These are phyloP conservation scores for Kodamaea neixiangensis DNA, from an alignment of 805 yeast genomes.

Conservation along the genomic window DNA sequence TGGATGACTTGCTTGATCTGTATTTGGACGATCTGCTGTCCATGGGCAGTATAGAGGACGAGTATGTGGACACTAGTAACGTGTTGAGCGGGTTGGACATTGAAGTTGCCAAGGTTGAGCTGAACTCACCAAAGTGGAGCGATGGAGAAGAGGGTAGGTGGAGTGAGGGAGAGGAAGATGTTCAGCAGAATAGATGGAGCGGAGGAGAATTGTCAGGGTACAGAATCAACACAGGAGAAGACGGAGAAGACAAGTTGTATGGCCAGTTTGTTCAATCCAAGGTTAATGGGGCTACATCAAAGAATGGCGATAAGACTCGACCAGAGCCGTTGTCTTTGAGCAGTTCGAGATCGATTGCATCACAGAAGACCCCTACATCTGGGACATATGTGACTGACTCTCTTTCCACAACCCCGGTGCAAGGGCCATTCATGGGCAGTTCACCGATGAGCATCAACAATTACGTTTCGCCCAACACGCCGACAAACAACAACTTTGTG, in stretches of 20 bases:
- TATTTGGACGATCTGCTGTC: conserved; percentile 40
- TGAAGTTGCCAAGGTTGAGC: conserved; percentile 6
- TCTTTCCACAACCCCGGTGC: background rate
- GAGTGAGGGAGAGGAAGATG: background rate
- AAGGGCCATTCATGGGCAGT: background rate
- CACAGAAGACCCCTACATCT: background rate
- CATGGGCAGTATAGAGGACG: conserved; percentile 20
- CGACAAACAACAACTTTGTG: conserved; percentile 27
- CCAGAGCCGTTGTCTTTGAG: background rate
- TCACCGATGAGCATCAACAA: conserved; percentile 11
- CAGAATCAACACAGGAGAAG: background rate
- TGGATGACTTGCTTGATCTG: conserved; percentile 45
- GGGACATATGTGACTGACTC: background rate
- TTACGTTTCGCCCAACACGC: conserved; percentile 22
- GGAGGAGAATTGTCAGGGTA: background rate
- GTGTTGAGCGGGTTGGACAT: conserved; percentile 12
- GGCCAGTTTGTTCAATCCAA: background rate
- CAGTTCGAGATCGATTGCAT: background rate
- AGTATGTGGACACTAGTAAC: conserved; percentile 19
- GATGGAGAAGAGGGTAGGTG: conserved; percentile 1
- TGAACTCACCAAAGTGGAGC: background rate
- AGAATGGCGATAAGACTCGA: background rate
- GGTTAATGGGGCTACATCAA: no score
- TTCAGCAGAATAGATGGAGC: background rate
- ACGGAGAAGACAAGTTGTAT: background rate